Percentiles rank a stretch among this genome's conserved stretches.
phyloP scores from a whole-genome alignment of 108 stramenopile species.

The Licmophora abbreviata region DNA sequence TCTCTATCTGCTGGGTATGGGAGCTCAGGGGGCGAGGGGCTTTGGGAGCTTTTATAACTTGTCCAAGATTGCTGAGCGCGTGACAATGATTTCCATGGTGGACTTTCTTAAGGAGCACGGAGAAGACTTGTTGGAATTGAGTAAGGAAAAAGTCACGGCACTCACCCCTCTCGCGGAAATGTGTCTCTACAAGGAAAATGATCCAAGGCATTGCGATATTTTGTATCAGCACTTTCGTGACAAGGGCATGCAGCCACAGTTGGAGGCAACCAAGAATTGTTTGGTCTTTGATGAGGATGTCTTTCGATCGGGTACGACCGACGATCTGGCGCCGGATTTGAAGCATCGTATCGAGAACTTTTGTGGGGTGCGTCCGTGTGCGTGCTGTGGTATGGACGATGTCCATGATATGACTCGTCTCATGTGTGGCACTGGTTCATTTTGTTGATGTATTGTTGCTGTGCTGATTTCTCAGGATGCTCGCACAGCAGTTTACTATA shows the following conservation, averaged over 20 bases:
- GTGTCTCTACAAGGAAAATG: conserved; percentile 13
- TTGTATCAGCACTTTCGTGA: conserved; percentile 17
- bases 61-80: background rate
- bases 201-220: conserved; percentile 19
- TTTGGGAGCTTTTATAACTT: conserved; percentile 37
- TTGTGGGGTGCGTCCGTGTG: conserved; percentile 24
- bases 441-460: background rate
- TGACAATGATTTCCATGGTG: conserved; percentile 32
- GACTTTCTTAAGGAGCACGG: conserved; percentile 50
- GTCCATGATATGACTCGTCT: background rate
- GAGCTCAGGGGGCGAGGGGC: conserved; percentile 21
- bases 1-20: conserved; percentile 58
- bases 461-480: background rate
- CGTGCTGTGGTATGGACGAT: too few relatives aligned
- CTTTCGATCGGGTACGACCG: conserved; percentile 18
- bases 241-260: conserved; percentile 24
- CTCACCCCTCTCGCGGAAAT: conserved; percentile 19
- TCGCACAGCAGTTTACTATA: conserved; percentile 33
- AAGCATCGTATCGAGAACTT: conserved; percentile 36
- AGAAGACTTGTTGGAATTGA: background rate
- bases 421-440: background rate
- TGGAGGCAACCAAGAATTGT: conserved; percentile 32
- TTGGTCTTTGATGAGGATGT: conserved; percentile 56
- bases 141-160: conserved; percentile 15
- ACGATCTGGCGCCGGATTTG: conserved; percentile 22